Evolutionary conservation across 768 basidiomycete species (phyloP).

Genomic region (Auriscalpium orientale): DNA sequence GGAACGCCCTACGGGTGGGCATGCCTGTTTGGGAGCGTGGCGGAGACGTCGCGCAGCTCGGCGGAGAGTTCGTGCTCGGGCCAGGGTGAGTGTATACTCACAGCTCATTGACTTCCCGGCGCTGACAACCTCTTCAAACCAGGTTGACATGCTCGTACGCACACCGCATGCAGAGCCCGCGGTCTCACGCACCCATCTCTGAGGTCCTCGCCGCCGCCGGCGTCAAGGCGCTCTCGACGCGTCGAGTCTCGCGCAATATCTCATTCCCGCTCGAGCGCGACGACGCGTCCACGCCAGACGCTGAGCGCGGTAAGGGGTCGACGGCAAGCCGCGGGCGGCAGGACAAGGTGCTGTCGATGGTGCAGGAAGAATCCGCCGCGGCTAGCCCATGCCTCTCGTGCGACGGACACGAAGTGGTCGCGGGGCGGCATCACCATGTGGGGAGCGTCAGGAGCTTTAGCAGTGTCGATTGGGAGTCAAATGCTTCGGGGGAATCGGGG

Average conservation of each 20-base stretch:
- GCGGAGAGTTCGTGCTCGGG: slow-evolving; percentile 81
- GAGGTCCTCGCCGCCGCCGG: slow-evolving; percentile 63
- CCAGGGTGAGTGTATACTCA: slow-evolving; percentile 37
- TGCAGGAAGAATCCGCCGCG: slow-evolving; percentile 7
- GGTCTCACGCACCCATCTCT: slow-evolving; percentile 66
- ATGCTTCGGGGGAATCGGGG: slow-evolving; percentile 13
- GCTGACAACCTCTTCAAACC: not conserved
- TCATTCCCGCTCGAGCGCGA: slow-evolving; percentile 3
- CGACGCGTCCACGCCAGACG: not conserved
- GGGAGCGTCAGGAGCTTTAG: slow-evolving; percentile 1
- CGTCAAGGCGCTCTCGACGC: slow-evolving; percentile 11
- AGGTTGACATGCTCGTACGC: slow-evolving; percentile 66
- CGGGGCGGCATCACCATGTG: not conserved
- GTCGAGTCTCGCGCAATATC: not conserved
- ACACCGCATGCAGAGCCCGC: slow-evolving; percentile 77
- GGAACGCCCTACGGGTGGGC: slow-evolving; percentile 59
- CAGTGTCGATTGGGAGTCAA: slow-evolving; percentile 8
- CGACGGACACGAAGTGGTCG: not conserved
- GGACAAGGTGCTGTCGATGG: slow-evolving; percentile 12
- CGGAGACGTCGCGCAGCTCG: slow-evolving; percentile 71
- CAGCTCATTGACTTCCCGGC: not conserved
- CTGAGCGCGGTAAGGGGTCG: not conserved
- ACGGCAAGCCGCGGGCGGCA: slow-evolving; percentile 1
- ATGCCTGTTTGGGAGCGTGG: slow-evolving; percentile 81
- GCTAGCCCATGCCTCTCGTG: not conserved